phyloP scores from a whole-genome alignment of 1,284 basidiomycete genomes.

The Trametes versicolor region DNA sequence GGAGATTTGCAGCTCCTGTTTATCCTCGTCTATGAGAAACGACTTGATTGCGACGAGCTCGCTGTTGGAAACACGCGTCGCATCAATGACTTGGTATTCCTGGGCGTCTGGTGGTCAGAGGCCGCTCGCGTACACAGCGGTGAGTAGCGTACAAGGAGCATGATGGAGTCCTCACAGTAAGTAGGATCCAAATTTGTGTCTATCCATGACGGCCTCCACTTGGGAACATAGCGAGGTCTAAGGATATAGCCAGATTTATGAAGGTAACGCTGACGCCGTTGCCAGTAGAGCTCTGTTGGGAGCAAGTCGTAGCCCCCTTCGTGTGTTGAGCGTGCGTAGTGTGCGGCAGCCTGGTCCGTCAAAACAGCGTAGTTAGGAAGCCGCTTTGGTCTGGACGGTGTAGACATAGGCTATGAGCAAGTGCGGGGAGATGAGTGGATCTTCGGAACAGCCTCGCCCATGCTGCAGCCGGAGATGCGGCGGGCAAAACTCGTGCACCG shows the following conservation, averaged over 20 bases:
- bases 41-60: constrained; percentile 37
- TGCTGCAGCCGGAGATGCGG: too few relatives aligned
- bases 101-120: not conserved
- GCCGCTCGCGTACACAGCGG: too few relatives aligned
- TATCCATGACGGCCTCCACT: constrained; percentile 26
- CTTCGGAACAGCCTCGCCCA: too few relatives aligned
- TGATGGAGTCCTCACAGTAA: constrained; percentile 24
- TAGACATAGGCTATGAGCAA: too few relatives aligned
- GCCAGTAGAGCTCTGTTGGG: constrained; percentile 16
- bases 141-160: not conserved
- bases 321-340: too few relatives aligned
- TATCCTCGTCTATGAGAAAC: constrained; percentile 8
- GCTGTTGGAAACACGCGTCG: constrained; percentile 29
- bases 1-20: constrained; percentile 25
- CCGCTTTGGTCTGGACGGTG: too few relatives aligned
- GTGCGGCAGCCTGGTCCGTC: too few relatives aligned
- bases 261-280: constrained; percentile 11
- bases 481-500: too few relatives aligned
- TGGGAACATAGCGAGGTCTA: constrained; percentile 15
- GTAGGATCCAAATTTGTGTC: constrained; percentile 13
- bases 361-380: too few relatives aligned
- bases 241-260: constrained; percentile 12
- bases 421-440: too few relatives aligned
- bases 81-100: constrained; percentile 36
- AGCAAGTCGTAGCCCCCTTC: constrained; percentile 16